Conservation (phyloP, 768 basidiomycete species). For the Rhodocollybia butyracea region DNA sequence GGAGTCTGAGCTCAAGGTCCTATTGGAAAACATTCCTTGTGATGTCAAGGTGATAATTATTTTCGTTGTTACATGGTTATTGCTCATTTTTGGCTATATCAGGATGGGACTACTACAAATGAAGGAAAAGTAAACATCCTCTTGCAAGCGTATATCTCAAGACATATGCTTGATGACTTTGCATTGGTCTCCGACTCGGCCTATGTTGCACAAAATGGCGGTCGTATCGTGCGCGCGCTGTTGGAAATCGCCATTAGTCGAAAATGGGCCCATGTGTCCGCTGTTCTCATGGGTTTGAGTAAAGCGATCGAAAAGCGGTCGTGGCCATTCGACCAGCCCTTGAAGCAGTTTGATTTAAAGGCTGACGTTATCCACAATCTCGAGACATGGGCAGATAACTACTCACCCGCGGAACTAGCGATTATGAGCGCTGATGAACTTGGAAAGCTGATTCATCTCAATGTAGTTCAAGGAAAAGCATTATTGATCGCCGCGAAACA, state of each 20-base stretch:
- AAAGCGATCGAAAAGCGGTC: constrained; percentile 90
- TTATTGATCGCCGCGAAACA: constrained; percentile 77
- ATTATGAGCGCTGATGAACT: constrained; percentile 61
- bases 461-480: constrained; percentile 79
- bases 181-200: constrained; percentile 94
- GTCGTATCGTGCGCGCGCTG: constrained; percentile 90
- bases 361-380: constrained; percentile 76
- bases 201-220: constrained; percentile 93
- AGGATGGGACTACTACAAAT: constrained; percentile 59
- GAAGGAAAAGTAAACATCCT: constrained; percentile 93
- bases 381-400: constrained; percentile 78
- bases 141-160: constrained; percentile 86
- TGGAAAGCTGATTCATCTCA: constrained; percentile 80
- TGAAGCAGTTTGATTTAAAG: constrained; percentile 79
- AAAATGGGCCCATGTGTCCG: constrained; percentile 84
- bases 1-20: constrained; percentile 69
- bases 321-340: constrained; percentile 94
- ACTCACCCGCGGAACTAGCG: constrained; percentile 70
- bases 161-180: constrained; percentile 83
- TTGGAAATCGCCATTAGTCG: constrained; percentile 92
- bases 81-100: constrained; percentile 1
- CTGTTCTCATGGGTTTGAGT: constrained; percentile 83
- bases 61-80: neutral
- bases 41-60: constrained; percentile 61
- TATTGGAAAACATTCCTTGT: constrained; percentile 73